Base-by-base conservation (phyloP, 139 green algal species). In the Chara braunii region DNA sequence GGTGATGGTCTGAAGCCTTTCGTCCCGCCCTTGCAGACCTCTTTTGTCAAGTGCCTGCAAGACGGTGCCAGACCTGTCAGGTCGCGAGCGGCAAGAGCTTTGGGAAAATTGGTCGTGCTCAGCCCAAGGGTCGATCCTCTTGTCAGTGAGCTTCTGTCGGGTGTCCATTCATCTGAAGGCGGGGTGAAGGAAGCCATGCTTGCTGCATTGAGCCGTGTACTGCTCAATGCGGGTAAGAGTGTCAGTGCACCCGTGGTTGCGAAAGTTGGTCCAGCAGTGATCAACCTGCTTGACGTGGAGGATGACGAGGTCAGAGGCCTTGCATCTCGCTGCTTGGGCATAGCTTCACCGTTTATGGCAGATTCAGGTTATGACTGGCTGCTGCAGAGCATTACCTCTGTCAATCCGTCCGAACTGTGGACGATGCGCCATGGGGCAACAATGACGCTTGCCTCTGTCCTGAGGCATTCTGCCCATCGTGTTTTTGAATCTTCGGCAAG, bases 21-120 rank as follows among this genome's bases (percentile, higher is more conserved):
- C 69, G 85, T 96, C 63, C 87, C 92, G n/a, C 90, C 95, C 81
- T 85, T 98, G 56, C 92, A 98, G 80, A 95, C 92, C 42, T 96
- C 89, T 8, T 98, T 98, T 82, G 64, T 96, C 37, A 96, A 96
- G 80, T 95, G 88, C 78, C 83, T 98, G 24, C 67, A 80, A 22
- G 92, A 98, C 82, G 30, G 23, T 29, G 11, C 14, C 40, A 68
- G 60, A 4, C 67, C 7, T 5, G 70, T 78, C 26, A 36, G 70
- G 5, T 64, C 35, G 18, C 43, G 62, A 1, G 60, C 70, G 31
- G 70, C 70, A 22, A 57, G 51, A 30, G 62, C 62, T 18, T 28
- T 78, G 30, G 70, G 70, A 18, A 26, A 34, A 30, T 62, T 78
- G 24, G 61, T 44, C 12, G 23, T 18, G 31, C 37, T 78, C 5